phyloP scores from a whole-genome alignment of 1,284 basidiomycete species.

The Tylopilus sp. region DNA sequence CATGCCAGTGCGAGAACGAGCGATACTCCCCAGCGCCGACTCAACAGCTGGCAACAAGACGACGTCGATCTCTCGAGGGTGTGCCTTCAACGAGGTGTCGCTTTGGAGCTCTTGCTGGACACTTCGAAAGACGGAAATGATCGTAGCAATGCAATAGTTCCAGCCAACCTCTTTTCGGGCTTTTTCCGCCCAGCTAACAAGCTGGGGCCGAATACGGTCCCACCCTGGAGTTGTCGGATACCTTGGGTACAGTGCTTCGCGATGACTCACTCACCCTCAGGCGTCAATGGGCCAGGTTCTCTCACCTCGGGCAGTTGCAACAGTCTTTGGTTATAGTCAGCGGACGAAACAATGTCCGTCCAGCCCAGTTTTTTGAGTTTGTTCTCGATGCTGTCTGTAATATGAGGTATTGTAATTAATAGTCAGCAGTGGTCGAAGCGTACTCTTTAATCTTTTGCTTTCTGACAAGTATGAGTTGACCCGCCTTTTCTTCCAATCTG shows the following conservation, averaged over 20 bases:
- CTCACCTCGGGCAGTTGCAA: conserved; percentile 10
- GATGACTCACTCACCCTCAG: conserved; percentile 9
- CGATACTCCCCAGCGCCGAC: background rate
- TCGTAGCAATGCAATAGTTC: background rate
- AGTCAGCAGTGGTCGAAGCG: background rate
- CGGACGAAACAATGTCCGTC: background rate
- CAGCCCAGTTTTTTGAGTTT: conserved; percentile 3
- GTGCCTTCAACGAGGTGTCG: background rate
- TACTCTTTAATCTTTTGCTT: conserved; percentile 10
- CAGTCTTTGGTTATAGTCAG: background rate
- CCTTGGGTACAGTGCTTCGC: no score
- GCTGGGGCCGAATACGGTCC: conserved; percentile 9
- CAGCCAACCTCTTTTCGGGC: background rate
- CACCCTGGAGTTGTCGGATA: conserved; percentile 5
- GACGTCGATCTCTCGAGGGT: conserved; percentile 11
- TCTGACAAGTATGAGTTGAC: conserved; percentile 2
- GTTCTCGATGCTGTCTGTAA: conserved; percentile 6
- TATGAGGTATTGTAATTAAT: background rate
- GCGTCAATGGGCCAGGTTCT: conserved; percentile 9
- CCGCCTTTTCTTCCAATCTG: background rate
- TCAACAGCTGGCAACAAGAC: conserved; percentile 3
- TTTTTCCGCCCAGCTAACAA: background rate
- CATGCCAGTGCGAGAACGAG: background rate
- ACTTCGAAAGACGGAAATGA: background rate
- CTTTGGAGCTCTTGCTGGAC: background rate